Conservation (phyloP, 768 basidiomycete genomes). For the Suillus spraguei region DNA sequence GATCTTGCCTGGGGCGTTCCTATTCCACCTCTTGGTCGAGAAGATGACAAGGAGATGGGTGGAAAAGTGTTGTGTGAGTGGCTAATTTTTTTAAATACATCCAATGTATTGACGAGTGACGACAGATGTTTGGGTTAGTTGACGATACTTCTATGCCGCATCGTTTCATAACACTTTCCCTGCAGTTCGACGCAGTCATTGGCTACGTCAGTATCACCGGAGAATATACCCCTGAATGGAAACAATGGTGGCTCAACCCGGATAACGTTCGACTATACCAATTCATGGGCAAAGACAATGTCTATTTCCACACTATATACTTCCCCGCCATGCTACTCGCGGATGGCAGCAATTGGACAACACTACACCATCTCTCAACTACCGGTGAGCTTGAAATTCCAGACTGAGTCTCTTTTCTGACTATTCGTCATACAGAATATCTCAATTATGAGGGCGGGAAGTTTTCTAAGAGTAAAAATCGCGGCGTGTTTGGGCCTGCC, state of each 20-base stretch:
- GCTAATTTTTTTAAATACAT: conserved; percentile 4
- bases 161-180: conserved; percentile 12
- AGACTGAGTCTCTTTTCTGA: conserved; percentile 1
- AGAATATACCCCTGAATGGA: conserved; percentile 93
- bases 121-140: conserved; percentile 90
- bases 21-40: conserved; percentile 72
- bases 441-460: conserved; percentile 98
- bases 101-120: conserved; percentile 11
- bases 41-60: conserved; percentile 83
- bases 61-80: conserved; percentile 93
- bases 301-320: conserved; percentile 97
- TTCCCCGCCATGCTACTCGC: conserved; percentile 90
- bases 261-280: conserved; percentile 91
- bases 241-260: conserved; percentile 95
- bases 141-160: neutral
- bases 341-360: conserved; percentile 93
- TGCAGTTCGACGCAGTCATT: conserved; percentile 94
- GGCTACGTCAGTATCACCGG: conserved; percentile 98
- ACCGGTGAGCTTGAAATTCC: conserved; percentile 63
- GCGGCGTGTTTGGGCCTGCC: conserved; percentile 95
- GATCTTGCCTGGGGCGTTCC: conserved; percentile 97
- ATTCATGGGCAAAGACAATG: conserved; percentile 99
- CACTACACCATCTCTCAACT: conserved; percentile 89
- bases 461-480: conserved; percentile 96
- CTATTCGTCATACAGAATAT: conserved; percentile 62